Evolutionary conservation across 306 rosid genomes (phyloP).

Genomic region (Hylodesmum podocarpum): DNA sequence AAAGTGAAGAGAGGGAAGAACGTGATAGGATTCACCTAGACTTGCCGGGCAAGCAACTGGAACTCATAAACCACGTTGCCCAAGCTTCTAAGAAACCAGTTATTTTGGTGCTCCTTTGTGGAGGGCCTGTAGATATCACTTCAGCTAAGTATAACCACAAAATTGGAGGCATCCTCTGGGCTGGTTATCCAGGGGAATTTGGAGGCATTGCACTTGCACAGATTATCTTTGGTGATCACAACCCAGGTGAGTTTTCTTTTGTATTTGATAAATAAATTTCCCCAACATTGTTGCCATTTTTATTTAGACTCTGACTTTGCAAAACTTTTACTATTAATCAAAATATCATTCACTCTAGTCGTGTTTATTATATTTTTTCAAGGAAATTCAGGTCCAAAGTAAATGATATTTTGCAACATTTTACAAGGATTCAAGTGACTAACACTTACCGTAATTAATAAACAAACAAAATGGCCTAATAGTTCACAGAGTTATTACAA

Average conservation of each 20-base stretch:
- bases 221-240: slow-evolving; percentile 87
- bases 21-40: slow-evolving; percentile 62
- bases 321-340: background rate
- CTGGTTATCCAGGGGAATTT: slow-evolving; percentile 89
- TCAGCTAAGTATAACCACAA: slow-evolving; percentile 57
- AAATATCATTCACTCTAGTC: background rate
- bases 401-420: background rate
- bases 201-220: slow-evolving; percentile 85
- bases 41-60: slow-evolving; percentile 76
- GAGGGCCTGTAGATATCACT: slow-evolving; percentile 89
- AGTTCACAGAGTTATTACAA: background rate
- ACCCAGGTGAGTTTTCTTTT: slow-evolving; percentile 59
- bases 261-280: background rate
- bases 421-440: background rate
- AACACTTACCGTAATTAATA: background rate
- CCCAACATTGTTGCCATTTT: too few species aligned
- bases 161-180: slow-evolving; percentile 91
- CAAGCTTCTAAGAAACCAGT: slow-evolving; percentile 66
- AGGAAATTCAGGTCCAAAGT: background rate
- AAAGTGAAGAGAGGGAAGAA: slow-evolving; percentile 66
- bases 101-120: slow-evolving; percentile 71
- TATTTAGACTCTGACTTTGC: background rate
- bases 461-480: background rate
- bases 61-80: slow-evolving; percentile 66
- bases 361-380: background rate